Evolutionary conservation across 2,329 filamentous ascomycete genomes (phyloP), one percentile per base, ranked within the genome.

Genomic region (Drechslera avenae): DNA sequence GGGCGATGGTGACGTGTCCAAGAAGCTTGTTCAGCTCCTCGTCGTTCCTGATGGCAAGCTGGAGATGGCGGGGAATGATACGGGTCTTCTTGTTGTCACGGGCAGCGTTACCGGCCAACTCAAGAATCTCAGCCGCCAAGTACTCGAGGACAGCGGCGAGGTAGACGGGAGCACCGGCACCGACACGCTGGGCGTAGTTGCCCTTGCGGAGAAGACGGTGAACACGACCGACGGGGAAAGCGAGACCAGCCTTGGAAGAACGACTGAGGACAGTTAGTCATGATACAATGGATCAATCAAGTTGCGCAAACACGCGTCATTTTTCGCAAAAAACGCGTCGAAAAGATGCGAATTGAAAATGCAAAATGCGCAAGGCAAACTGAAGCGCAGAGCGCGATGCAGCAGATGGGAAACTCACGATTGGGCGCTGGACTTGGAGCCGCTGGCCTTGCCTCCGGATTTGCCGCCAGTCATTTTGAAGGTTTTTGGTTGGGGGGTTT

Each of bases 61-160:
- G 94, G 39, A 99, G 86, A 80, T 99, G 94, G 79, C 94, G 91
- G 63, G 94, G 94, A 57, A 97, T 99, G 82, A 99, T 99, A 89
- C 94, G 92, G 63, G 93, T 99, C 89, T 97, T 97, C 90, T 99
- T 99, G 88, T 97, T 97, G 83, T 99, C 94, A 71, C 94, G 93
- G 61, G 94, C 94, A 72, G 94, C 94, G 79, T 99, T 99, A 71
- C 94, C 94, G 77, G 94, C 94, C 81, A 99, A 82, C 82, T 99
- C 94, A 73, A 99, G 91, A 69, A 99, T 97, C 83, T 99, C 94
- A 64, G 94, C 94, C 67, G 94, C 93, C 54, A 99, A 89, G 77
- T 99, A 99, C 82, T 99, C 94, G 41, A 99, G 91, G 48, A 99
- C 94, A 49, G 93, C 93, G 63, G 93, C 93, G 62, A 97, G 89